Evolutionary conservation across 768 basidiomycete species (phyloP), one percentile per base, ranked within the genome.

Genomic region (Lactarius hatsudake): DNA sequence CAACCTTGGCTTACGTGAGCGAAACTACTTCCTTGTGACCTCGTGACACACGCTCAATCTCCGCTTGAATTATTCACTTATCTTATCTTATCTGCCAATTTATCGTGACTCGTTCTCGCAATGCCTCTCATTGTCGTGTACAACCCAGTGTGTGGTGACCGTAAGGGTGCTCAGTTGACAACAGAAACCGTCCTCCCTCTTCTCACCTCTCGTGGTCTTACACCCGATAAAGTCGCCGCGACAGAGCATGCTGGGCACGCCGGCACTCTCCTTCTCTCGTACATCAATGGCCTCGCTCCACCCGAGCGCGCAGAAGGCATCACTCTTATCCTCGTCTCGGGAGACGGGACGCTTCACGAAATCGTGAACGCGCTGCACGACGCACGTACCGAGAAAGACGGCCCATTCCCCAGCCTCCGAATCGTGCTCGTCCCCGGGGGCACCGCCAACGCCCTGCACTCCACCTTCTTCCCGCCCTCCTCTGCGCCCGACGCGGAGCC

Each of bases 311-410:
- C 72, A 63, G 63, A 74, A 9, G 78, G 74, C 10, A 66, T 84
- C 61, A 82, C 82, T 0, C 74, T 91, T 57, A 73, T 91, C 60
- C 79, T 94, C 30, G 85, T 83, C 18, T 94, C 95, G 5, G 96
- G 96, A 9, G 96, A 98, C 76, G 96, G 96, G 20, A 97, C 95
- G 1, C 80, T 94, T 45, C 93, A 96, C 75, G 95, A 98, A 72
- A 84, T 96, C 69, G 81, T 95, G 73, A 90, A 89, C 68, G 81
- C 81, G 13, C 74, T 93, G n/a, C 45, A 62, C 51, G 20, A 12
- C 26, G 62, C 62, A 36, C 60, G 54, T 3, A 1, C 23, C 20
- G 48, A 48, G 13, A 40, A 45, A 28, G 45, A 63, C 32, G 20
- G 8, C 2, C 18, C 64, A 1, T 56, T 53, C 15, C 69, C 69